Evolutionary conservation across 2,329 filamentous ascomycete genomes (phyloP), one percentile per base, ranked within the genome.

Genomic region (Colletotrichum shisoi): DNA sequence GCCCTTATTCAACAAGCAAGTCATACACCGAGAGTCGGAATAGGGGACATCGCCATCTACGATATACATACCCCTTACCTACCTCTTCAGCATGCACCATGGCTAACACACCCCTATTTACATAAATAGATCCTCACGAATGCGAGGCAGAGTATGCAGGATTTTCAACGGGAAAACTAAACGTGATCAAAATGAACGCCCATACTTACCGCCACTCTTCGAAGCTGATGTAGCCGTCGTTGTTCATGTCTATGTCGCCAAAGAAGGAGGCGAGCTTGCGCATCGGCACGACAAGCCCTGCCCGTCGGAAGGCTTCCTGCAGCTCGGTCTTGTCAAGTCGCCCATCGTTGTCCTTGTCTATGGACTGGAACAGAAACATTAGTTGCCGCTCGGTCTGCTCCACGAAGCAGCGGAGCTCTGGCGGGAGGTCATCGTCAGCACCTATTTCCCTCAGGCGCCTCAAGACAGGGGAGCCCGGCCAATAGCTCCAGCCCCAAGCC

Each of bases 151-250:
- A 34, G 42, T 7, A 17, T 39, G 8, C 42, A 9, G 12, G 9
- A 19, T 5, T 6, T 13, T 34, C 19, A 12, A 46, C 13, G 7
- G 48, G 42, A 17, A 31, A 19, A 37, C 6, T 34, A 34, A 12
- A n/a, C 13, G 2, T n/a, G 31, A 31, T 11, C 15, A 19, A 53
- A 39, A 4, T 34, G 27, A 9, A 21, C 12, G 34, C 51, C 27
- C 44, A n/a, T 65, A 83, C 90, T 79, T 88, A 97, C 94, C 94
- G 90, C 95, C 95, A 98, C 84, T 99, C 95, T 71, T 93, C 89
- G 79, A 96, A 98, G 70, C 85, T 93, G 72, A 98, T 96, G 70
- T 82, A 88, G 54, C 93, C 93, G 77, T 99, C 94, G 72, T 90
- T 87, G 80, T 99, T 94, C 75, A 87, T 85, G 77, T 99, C 95